A percentile compares a stretch with the other conserved stretches of the same genome.
phyloP scores from a whole-genome alignment of 2,329 filamentous ascomycete genomes.

The Aplosporella prunicola region DNA sequence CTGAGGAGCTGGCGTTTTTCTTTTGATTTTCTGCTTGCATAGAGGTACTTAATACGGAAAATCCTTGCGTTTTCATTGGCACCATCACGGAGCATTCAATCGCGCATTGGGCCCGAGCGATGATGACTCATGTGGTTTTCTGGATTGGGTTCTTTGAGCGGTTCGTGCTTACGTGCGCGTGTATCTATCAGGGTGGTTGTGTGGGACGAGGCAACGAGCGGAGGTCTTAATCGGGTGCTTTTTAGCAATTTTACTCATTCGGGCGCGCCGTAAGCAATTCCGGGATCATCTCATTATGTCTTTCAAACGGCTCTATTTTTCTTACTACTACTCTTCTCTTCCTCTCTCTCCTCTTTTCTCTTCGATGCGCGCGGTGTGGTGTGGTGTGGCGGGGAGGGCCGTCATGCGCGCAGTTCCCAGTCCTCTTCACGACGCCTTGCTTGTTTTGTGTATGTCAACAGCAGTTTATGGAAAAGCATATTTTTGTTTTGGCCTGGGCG shows the following conservation, averaged over 20 bases:
- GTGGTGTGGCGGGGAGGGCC: no score
- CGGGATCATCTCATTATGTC: no score
- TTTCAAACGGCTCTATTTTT: no score
- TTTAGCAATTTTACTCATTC: slow-evolving; percentile 8
- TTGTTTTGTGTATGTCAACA: slow-evolving; percentile 6
- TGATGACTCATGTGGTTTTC: slow-evolving; percentile 2
- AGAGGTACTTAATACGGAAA: slow-evolving; percentile 23
- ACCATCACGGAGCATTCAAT: slow-evolving; percentile 1
- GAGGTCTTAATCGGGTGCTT: slow-evolving; percentile 8
- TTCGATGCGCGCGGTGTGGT: no score
- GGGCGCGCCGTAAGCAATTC: no score
- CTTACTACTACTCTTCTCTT: no score
- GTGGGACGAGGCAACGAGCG: slow-evolving; percentile 6
- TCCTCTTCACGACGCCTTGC: no score
- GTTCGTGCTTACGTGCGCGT: slow-evolving; percentile 6
- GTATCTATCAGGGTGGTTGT: neutral
- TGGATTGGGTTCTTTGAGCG: slow-evolving; percentile 1
- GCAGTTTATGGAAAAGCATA: slow-evolving; percentile 8
- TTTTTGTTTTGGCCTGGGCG: no score
- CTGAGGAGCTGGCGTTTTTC: slow-evolving; percentile 27
- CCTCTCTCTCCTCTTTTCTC: no score
- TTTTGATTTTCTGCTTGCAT: slow-evolving; percentile 22
- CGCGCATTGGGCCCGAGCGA: no score
- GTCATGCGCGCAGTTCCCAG: no score
- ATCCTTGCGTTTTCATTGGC: neutral